phyloP scores from a whole-genome alignment of 805 yeast species.

The Lipomyces yamanashiensis region DNA sequence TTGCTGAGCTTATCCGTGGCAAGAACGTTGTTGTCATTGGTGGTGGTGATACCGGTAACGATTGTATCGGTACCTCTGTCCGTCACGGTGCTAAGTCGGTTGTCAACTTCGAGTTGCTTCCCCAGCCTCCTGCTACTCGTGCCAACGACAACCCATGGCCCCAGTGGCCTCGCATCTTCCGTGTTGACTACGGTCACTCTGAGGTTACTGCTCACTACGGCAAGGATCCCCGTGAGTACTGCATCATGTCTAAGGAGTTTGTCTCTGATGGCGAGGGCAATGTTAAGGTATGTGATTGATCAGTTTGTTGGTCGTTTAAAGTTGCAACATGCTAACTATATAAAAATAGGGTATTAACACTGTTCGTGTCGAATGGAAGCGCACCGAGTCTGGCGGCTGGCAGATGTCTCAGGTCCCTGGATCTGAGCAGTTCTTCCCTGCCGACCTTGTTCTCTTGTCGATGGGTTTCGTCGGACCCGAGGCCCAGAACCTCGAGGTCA shows the following conservation, averaged over 20 bases:
- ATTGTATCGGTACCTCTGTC: conserved; percentile 95
- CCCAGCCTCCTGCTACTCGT: conserved; percentile 84
- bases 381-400: conserved; percentile 95
- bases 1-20: conserved; percentile 66
- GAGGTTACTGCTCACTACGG: conserved; percentile 96
- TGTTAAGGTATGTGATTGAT: conserved; percentile 55
- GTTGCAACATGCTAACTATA: neutral
- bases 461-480: conserved; percentile 99
- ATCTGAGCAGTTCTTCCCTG: conserved; percentile 90
- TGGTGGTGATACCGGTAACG: conserved; percentile 99
- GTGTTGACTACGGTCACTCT: conserved; percentile 96
- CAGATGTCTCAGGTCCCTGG: conserved; percentile 98
- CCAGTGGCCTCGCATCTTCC: conserved; percentile 97
- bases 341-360: conserved; percentile 76
- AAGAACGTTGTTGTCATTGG: conserved; percentile 96
- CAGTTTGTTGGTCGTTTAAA: neutral
- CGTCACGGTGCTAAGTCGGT: conserved; percentile 97
- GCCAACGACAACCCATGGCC: conserved; percentile 99
- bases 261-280: conserved; percentile 94
- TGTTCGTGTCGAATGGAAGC: conserved; percentile 97
- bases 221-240: conserved; percentile 95
- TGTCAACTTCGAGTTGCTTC: conserved; percentile 89
- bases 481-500: conserved; percentile 66
- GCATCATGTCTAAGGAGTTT: conserved; percentile 92
- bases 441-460: conserved; percentile 88